Percentiles rank a stretch among this genome's conserved stretches.
phyloP scores from a whole-genome alignment of 73 alveolate species.

The Blepharisma stoltei region DNA sequence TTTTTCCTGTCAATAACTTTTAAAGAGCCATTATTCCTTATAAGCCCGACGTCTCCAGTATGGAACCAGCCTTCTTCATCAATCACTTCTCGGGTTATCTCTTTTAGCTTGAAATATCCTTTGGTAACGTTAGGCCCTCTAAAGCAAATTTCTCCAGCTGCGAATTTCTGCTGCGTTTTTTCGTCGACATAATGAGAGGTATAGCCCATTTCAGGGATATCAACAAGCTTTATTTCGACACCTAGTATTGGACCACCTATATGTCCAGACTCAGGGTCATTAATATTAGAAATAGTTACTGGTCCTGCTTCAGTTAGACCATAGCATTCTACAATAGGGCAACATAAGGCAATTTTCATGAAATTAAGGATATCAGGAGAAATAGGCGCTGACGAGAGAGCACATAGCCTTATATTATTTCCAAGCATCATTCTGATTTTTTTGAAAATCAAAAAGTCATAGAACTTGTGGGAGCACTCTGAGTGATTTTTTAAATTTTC shows the following conservation, averaged over 20 bases:
- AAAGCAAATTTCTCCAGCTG: slow-evolving; percentile 94
- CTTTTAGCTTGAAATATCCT: slow-evolving; percentile 83
- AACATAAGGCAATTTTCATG: slow-evolving; percentile 63
- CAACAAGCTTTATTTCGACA: slow-evolving; percentile 82
- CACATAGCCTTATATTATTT: slow-evolving; percentile 81
- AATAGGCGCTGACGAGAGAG: slow-evolving; percentile 94
- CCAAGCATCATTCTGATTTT: slow-evolving; percentile 78
- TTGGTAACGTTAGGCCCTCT: slow-evolving; percentile 83
- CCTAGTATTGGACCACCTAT: slow-evolving; percentile 87
- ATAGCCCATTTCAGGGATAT: slow-evolving; percentile 89
- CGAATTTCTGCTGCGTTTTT: slow-evolving; percentile 52
- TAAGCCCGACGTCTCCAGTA: slow-evolving; percentile 93
- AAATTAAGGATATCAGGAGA: slow-evolving; percentile 73
- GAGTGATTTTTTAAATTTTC: slow-evolving; percentile 47
- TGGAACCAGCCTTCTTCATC: slow-evolving; percentile 94
- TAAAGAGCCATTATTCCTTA: slow-evolving; percentile 64
- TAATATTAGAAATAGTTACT: slow-evolving; percentile 43
- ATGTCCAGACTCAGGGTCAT: slow-evolving; percentile 74
- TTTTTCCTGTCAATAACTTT: slow-evolving; percentile 94
- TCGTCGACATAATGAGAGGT: slow-evolving; percentile 51
- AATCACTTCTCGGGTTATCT: slow-evolving; percentile 81
- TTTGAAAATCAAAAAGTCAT: slow-evolving; percentile 80
- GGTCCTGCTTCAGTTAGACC: slow-evolving; percentile 96
- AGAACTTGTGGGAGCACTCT: slow-evolving; percentile 57
- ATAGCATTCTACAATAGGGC: slow-evolving; percentile 81